Conservation (phyloP, 139 green algal genomes). For the Chlorokybus atmophyticus region DNA sequence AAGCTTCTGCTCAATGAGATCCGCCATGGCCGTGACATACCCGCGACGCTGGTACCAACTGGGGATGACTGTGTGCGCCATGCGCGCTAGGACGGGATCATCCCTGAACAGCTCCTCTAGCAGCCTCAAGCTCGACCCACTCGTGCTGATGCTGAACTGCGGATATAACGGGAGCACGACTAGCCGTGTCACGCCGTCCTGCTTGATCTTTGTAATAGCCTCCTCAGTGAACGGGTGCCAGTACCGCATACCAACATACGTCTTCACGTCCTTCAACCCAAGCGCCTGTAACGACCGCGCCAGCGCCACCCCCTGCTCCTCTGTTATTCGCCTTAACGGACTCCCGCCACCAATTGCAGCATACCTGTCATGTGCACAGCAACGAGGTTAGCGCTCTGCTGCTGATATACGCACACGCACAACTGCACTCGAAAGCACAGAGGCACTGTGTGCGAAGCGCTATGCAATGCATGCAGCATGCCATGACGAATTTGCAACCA, state of each 20-base stretch:
- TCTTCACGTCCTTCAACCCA: slow-evolving; percentile 35
- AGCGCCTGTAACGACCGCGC: slow-evolving; percentile 30
- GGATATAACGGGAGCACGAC: slow-evolving; percentile 92
- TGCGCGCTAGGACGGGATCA: slow-evolving; percentile 32
- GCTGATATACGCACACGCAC: too few relatives aligned
- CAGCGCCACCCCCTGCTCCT: slow-evolving; percentile 78
- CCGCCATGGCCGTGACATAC: slow-evolving; percentile 84
- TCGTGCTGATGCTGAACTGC: slow-evolving; percentile 92
- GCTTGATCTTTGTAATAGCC: slow-evolving; percentile 71
- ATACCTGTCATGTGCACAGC: too few relatives aligned
- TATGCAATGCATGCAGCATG: too few relatives aligned
- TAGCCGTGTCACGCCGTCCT: slow-evolving; percentile 60
- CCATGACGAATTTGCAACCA: too few relatives aligned
- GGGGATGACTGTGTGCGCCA: slow-evolving; percentile 76
- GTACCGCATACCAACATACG: slow-evolving; percentile 98
- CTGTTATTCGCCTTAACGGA: slow-evolving; percentile 82
- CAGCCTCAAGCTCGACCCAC: slow-evolving; percentile 75
- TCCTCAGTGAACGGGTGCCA: slow-evolving; percentile 98
- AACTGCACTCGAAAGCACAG: too few relatives aligned
- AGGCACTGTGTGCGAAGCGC: too few relatives aligned
- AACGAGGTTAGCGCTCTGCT: too few relatives aligned
- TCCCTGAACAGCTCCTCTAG: slow-evolving; percentile 63
- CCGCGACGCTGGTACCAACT: slow-evolving; percentile 61
- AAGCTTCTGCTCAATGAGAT: slow-evolving; percentile 71
- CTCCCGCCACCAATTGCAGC: slow-evolving; percentile 86